Base-by-base conservation (phyloP, 352 stramenopile species). In the Phytophthora brassicae region DNA sequence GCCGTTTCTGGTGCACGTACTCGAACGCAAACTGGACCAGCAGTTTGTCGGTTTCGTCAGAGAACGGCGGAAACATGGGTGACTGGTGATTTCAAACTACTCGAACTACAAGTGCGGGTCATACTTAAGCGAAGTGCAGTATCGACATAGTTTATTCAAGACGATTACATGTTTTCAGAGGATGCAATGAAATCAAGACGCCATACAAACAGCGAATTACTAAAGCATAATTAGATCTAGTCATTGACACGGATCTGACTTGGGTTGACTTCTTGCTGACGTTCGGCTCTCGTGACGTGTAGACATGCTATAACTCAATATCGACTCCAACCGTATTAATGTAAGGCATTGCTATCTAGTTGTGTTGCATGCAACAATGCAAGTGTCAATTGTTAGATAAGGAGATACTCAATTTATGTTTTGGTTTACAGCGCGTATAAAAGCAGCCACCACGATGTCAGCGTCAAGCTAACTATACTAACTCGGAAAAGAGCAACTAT, bases 41-140 rank as follows among this genome's bases (percentile, higher is more conserved):
- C 14, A 45, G 22, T 20, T 55, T 55, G 48, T 45, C 28, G n/a
- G 46, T 29, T 42, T 26, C 46, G n/a, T 53, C 46, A 6, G 28
- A 31, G 46, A 43, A 53, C 17, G 46, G 19, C 46, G 28, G 29
- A 6, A 53, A 13, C 29, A 53, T 42, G n/a, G n/a, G n/a, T n/a
- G n/a, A n/a, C n/a, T n/a, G n/a, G n/a, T n/a, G n/a, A n/a, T n/a
- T n/a, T n/a, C n/a, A n/a, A n/a, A n/a, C n/a, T n/a, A n/a, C n/a
- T n/a, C n/a, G 46, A 24, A 7, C 6, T 39, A 16, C n/a, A 28
- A 41, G 22, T 35, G 42, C 22, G 42, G 2, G 5, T 22, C 46
- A 43, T 31, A 48, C 42, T 33, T 48, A 33, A 33, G 9, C 31
- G 17, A 5, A 48, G 12, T 53, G 14, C 16, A 31, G 20, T 13